A percentile compares a stretch with the other conserved stretches of the same genome.
Evolutionary conservation across 148 eudicot species (phyloP).

Genomic region (Rhododendron williamsianum): DNA sequence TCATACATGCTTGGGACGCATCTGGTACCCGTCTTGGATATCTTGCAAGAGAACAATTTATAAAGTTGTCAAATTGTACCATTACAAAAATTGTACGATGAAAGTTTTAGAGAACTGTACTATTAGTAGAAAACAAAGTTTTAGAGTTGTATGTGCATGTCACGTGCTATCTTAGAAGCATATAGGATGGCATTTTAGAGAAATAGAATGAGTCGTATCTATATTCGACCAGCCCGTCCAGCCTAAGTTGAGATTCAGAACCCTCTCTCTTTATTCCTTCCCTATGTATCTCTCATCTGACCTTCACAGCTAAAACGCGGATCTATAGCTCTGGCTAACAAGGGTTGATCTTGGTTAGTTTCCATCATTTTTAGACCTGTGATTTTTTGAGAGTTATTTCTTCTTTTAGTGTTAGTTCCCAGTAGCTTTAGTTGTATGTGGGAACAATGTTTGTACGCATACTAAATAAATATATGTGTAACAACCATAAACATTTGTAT

Average conservation of each 20-base stretch:
- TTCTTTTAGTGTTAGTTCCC: background rate
- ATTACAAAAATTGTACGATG: background rate
- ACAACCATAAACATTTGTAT: background rate
- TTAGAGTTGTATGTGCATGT: background rate
- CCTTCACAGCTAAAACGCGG: background rate
- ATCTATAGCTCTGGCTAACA: background rate
- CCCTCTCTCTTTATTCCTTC: background rate
- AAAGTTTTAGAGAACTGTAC: background rate
- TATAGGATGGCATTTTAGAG: background rate
- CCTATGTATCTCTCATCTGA: background rate
- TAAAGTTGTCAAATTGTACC: background rate
- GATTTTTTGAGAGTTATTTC: background rate
- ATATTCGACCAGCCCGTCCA: background rate
- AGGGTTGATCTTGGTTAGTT: background rate
- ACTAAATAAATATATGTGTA: background rate
- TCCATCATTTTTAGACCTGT: background rate
- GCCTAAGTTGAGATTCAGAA: background rate
- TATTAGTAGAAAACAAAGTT: background rate
- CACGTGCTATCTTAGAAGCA: background rate
- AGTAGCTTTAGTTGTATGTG: background rate
- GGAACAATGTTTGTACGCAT: background rate
- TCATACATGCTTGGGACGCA: background rate
- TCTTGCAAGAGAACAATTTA: too few species aligned
- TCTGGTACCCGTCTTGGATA: background rate
- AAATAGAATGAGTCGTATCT: too few species aligned